These are phyloP conservation scores for Fraxinus platypoda DNA, from an alignment of 305 asterid genomes.

Conservation along the genomic window DNA sequence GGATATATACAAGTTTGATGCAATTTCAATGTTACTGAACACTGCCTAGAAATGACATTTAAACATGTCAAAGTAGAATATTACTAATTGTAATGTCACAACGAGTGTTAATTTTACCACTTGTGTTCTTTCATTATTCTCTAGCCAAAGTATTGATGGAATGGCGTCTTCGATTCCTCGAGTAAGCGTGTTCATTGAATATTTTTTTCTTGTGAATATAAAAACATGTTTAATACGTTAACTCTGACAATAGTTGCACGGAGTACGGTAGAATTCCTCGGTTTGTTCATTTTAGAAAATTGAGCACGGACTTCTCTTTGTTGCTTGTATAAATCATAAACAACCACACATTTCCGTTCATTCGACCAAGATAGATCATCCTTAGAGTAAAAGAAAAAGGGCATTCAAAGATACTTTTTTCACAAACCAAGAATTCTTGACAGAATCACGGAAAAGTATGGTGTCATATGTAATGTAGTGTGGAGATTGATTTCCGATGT, in stretches of 20 bases:
- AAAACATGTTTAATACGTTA: too few species aligned
- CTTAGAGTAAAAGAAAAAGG: neutral
- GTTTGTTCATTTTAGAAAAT: neutral
- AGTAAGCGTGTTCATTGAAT: neutral
- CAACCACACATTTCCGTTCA: neutral
- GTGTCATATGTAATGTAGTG: neutral
- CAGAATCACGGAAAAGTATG: conserved; percentile 9
- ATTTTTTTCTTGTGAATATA: neutral
- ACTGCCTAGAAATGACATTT: too few species aligned
- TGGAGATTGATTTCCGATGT: neutral
- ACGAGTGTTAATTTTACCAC: too few species aligned
- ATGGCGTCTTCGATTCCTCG: neutral
- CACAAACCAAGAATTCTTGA: conserved; percentile 7
- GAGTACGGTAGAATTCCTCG: too few species aligned
- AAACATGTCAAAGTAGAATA: too few species aligned
- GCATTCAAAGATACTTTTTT: neutral
- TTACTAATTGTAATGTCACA: neutral
- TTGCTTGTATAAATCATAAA: neutral
- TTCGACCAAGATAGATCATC: neutral
- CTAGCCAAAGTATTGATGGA: neutral
- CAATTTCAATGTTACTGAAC: too few species aligned
- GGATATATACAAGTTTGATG: neutral
- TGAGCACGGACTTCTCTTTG: neutral
- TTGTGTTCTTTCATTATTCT: neutral
- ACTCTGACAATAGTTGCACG: too few species aligned